phyloP scores from a whole-genome alignment of 2,329 filamentous ascomycete species.

The Aspergillus amoenus region DNA sequence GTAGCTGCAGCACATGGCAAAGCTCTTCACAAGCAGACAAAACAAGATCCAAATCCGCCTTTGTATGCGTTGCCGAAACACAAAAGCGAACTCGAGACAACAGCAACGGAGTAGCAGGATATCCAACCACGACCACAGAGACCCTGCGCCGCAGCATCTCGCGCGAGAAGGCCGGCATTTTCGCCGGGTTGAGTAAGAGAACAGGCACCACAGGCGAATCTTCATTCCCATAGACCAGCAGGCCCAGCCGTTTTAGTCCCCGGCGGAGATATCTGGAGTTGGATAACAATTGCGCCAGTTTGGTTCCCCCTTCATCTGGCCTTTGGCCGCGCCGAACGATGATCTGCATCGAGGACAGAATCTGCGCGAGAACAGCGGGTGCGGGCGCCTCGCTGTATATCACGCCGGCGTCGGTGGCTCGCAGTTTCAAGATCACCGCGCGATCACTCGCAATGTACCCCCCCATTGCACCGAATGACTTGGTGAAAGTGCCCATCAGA shows the following conservation, averaged over 20 bases:
- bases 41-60: conserved; percentile 92
- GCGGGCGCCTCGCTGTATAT: conserved; percentile 84
- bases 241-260: conserved; percentile 91
- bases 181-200: conserved; percentile 93
- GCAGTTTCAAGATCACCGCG: conserved; percentile 86
- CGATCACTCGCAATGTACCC: conserved; percentile 92
- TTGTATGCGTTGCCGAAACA: conserved; percentile 92
- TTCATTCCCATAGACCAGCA: conserved; percentile 95
- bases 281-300: conserved; percentile 92
- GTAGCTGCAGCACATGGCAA: conserved; percentile 81
- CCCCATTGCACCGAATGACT: conserved; percentile 97
- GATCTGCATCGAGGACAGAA: conserved; percentile 78
- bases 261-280: conserved; percentile 97
- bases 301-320: conserved; percentile 76
- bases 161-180: conserved; percentile 97
- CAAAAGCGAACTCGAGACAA: conserved; percentile 95
- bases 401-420: conserved; percentile 79
- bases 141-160: conserved; percentile 99
- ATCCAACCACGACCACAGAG: conserved; percentile 93
- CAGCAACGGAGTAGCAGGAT: conserved; percentile 92
- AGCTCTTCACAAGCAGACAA: conserved; percentile 89
- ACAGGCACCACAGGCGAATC: conserved; percentile 96
- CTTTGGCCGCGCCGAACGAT: conserved; percentile 89
- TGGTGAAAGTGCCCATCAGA: conserved; percentile 96
- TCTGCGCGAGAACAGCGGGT: conserved; percentile 87